phyloP scores from a whole-genome alignment of 768 basidiomycete genomes.

The Calocera viscosa region DNA sequence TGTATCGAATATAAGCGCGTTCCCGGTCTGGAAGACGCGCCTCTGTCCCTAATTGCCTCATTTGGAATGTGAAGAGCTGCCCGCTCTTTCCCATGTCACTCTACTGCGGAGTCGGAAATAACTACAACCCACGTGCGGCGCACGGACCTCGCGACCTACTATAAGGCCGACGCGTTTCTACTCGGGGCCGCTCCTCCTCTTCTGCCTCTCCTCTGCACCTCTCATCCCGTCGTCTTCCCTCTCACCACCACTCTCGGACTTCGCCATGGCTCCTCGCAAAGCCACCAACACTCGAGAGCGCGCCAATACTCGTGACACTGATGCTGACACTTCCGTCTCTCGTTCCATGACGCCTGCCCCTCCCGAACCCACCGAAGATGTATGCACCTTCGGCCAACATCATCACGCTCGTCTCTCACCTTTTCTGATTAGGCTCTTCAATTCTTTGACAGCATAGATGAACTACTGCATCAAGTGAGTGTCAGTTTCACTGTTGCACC shows the following conservation, averaged over 20 bases:
- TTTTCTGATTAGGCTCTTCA: slow-evolving; percentile 17
- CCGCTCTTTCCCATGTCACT: background rate
- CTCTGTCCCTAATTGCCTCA: background rate
- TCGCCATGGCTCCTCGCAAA: background rate
- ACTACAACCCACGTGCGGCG: background rate
- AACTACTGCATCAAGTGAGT: slow-evolving; percentile 66
- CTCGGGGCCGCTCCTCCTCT: background rate
- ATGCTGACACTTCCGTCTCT: background rate
- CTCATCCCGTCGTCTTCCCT: background rate
- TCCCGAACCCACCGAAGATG: background rate
- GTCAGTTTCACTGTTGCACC: background rate
- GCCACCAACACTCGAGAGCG: background rate
- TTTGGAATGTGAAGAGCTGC: background rate
- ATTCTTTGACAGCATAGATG: slow-evolving; percentile 70
- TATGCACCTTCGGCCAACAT: background rate
- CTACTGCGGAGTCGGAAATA: background rate
- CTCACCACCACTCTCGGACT: background rate
- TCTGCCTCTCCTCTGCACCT: background rate
- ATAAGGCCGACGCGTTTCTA: background rate
- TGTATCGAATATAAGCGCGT: background rate
- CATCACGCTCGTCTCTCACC: background rate
- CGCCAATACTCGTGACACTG: background rate
- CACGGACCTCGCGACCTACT: background rate
- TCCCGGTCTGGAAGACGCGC: background rate
- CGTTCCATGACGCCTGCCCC: background rate